A percentile compares a stretch with the other conserved stretches of the same genome.
Conservation (phyloP, 2,329 filamentous ascomycete genomes). For the Zymoseptoria pseudotritici region DNA sequence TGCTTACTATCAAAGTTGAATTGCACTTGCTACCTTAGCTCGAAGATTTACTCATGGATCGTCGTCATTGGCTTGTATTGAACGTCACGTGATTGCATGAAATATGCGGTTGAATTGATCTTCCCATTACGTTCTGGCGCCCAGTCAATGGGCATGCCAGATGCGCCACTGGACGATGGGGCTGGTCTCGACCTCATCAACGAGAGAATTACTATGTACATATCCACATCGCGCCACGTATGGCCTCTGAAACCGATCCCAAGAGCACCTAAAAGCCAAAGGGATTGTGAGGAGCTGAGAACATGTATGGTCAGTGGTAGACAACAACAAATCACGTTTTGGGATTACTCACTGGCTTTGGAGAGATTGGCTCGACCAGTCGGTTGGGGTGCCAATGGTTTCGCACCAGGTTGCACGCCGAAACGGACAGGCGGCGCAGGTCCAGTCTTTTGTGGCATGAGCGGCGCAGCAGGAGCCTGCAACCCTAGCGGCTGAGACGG, state of each 20-base stretch:
- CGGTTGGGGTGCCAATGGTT: slow-evolving; percentile 75
- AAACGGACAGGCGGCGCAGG: slow-evolving; percentile 85
- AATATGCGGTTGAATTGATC: background rate
- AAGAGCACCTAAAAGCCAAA: slow-evolving; percentile 52
- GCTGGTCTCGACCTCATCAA: slow-evolving; percentile 4
- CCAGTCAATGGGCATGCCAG: background rate
- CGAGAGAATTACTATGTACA: slow-evolving; percentile 18
- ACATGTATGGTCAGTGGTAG: background rate
- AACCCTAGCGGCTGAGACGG: slow-evolving; percentile 21
- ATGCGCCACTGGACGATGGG: background rate
- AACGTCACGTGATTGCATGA: background rate
- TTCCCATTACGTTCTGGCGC: background rate
- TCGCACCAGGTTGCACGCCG: slow-evolving; percentile 63
- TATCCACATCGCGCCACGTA: slow-evolving; percentile 8
- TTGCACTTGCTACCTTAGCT: background rate
- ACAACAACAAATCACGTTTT: background rate
- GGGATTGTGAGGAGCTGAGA: slow-evolving; percentile 58
- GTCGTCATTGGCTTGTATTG: background rate
- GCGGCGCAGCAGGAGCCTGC: slow-evolving; percentile 44
- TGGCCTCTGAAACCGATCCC: background rate
- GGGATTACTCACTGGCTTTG: slow-evolving; percentile 78
- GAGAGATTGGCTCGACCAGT: slow-evolving; percentile 88
- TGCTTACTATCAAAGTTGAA: background rate
- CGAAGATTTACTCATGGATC: background rate
- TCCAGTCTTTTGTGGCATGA: slow-evolving; percentile 72